A percentile compares a stretch with the other conserved stretches of the same genome.
Conservation (phyloP, 306 rosid genomes). For the Cucurbita ficifolia region DNA sequence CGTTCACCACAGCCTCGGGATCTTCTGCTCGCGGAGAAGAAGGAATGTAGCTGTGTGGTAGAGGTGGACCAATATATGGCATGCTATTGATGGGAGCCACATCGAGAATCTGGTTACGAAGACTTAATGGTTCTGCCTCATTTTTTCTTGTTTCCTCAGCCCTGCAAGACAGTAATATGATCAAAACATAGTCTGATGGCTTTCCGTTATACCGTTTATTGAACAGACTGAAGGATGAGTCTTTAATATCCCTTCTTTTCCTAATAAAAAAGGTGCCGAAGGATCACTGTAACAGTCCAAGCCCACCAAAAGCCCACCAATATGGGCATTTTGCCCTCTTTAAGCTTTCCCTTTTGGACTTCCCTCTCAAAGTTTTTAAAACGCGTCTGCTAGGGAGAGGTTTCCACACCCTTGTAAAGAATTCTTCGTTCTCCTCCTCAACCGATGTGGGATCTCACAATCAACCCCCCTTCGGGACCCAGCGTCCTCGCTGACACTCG, state of each 20-base stretch:
- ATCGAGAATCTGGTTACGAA: constrained; percentile 15
- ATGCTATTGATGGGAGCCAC: constrained; percentile 30
- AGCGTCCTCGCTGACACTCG: too few relatives aligned
- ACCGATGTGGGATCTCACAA: too few relatives aligned
- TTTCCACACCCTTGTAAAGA: too few relatives aligned
- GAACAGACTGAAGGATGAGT: neutral
- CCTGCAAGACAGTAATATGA: neutral
- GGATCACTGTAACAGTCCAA: too few relatives aligned
- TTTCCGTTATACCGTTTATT: neutral
- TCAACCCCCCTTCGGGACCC: too few relatives aligned
- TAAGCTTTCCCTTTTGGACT: too few relatives aligned
- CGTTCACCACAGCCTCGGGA: constrained; percentile 16
- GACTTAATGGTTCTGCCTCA: constrained; percentile 14
- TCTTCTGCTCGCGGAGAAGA: constrained; percentile 19
- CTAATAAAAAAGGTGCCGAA: neutral
- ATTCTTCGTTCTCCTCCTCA: too few relatives aligned
- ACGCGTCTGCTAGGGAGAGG: too few relatives aligned
- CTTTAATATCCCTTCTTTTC: neutral
- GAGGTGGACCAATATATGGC: constrained; percentile 33
- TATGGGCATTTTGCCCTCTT: too few relatives aligned
- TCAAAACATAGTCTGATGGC: neutral
- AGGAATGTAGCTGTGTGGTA: constrained; percentile 21
- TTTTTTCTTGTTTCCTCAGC: constrained; percentile 1
- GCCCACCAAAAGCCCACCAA: too few relatives aligned
- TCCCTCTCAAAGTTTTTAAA: too few relatives aligned